Percentiles rank a stretch among this genome's conserved stretches.
Conservation (phyloP, 495 filamentous ascomycete genomes). For the Diplogelasinospora grovesii region DNA sequence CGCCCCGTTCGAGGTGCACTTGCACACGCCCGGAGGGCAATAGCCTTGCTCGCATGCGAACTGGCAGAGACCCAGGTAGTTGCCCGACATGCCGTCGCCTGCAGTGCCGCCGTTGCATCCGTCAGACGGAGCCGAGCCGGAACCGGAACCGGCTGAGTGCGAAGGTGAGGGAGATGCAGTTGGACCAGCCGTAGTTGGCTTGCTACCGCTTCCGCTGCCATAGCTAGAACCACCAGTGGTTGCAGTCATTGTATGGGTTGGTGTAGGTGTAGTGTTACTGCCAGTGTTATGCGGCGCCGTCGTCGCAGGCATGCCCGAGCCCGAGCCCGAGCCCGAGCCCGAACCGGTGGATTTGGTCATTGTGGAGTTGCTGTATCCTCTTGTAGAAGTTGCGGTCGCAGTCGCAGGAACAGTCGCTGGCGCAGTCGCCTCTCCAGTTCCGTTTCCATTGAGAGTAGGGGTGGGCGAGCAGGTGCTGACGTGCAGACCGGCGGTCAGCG, state of each 20-base stretch:
- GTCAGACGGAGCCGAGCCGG: not conserved
- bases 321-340: not conserved
- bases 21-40: conserved; percentile 34
- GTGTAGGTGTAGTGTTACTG: too few relatives aligned
- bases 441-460: conserved; percentile 18
- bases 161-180: not conserved
- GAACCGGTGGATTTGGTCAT: conserved; percentile 12
- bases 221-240: too few relatives aligned
- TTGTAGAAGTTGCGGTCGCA: not conserved
- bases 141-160: conserved; percentile 2
- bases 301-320: too few relatives aligned
- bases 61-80: conserved; percentile 36
- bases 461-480: conserved; percentile 39
- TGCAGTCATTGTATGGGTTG: too few relatives aligned
- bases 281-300: too few relatives aligned
- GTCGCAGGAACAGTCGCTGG: not conserved
- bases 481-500: conserved; percentile 38
- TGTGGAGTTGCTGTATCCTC: not conserved
- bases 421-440: not conserved
- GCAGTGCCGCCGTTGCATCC: conserved; percentile 33
- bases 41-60: conserved; percentile 37
- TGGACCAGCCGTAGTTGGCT: not conserved
- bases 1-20: conserved; percentile 29
- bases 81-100: conserved; percentile 18
- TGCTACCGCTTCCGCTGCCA: too few relatives aligned